Evolutionary conservation across 2,329 filamentous ascomycete species (phyloP), one percentile per base, ranked within the genome.

Genomic region (Colletotrichum gigasporum): DNA sequence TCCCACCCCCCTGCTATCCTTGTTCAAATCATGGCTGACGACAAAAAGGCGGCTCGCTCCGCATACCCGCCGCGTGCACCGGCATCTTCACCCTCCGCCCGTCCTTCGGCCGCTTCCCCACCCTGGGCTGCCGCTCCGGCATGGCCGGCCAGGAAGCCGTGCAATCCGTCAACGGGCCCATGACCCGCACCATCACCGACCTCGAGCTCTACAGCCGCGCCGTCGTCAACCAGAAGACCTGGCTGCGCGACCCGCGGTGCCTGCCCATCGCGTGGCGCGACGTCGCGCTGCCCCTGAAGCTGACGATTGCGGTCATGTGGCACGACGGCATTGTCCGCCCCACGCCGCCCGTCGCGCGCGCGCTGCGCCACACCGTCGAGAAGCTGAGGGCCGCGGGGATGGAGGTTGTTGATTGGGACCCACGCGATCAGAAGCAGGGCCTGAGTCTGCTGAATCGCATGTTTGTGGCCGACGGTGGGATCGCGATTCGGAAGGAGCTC

Each of bases 111-210:
- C 81, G 88, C 8, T 90, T 90, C 68, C 86, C 88, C 0, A 87
- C 87, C 4, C 73, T 79, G 24, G 74, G 79, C 61, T 65, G 77
- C 67, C 75, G 85, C 41, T 87, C 85, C 1, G 87, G 87, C 8
- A 81, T 91, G 74, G 82, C 85, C 1, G 89, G 89, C 2, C 88
- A 91, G 70, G 89, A 91, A 72, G 85, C 87, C 2, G 85, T 91
- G 0, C 79, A 81, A 54, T 87, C 85, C 18, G 86, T 90, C 32
- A 89, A 90, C 67, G 89, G 89, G 0, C 89, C 89, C 0, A 80
- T 91, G 79, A 82, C 85, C 1, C 79, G 80, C 26, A 84, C 82
- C 0, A 74, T 91, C 0, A 78, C 78, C 5, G 87, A 89, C 64
- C 77, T 90, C 1, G 79, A 81, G 37, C 63, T 85, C 3, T 90